Evolutionary conservation across 2,329 filamentous ascomycete species (phyloP), one percentile per base, ranked within the genome.

Genomic region (Thelonectria blattea): DNA sequence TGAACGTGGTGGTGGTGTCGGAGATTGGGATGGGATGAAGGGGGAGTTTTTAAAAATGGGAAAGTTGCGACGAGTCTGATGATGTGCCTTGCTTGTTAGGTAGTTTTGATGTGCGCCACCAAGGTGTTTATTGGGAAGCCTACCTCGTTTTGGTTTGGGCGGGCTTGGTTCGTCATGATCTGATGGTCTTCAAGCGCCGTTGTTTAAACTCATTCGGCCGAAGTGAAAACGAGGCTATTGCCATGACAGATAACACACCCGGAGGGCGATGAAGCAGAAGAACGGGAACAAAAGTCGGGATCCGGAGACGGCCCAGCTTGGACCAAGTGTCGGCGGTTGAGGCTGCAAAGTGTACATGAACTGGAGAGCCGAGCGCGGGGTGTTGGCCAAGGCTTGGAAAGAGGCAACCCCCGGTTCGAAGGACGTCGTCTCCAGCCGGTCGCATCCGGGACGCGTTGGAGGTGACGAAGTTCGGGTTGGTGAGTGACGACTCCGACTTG

Each of bases 291-390:
- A 9, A 10, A 30, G 27, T 30, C 27, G 27, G 27, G 5, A 30
- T 30, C 27, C 27, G 27, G 5, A 7, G 27, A 10, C 8, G 27
- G 27, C 27, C 5, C 27, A 30, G 27, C 27, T 50, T 52, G 57
- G 57, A 55, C 57, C 47, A 60, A 56, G 52, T 46, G 57, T 51
- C 52, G 37, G 27, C 27, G 27, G 27, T 52, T 5, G 17, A 45
- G 45, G 45, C 32, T 52, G 47, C 30, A 39, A 48, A 24, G 3
- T 49, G 34, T 51, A 49, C 42, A 55, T 60, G 47, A 60, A 55
- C 52, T 34, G 48, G 50, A 56, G 48, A 55, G 27, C 32, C 47
- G 50, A 27, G 50, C 30, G 49, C 17, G 10, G 14, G n/a, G 20
- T 6, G 11, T 15, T 30, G 27, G 45, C 45, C 45, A 8, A n/a